Evolutionary conservation across 805 yeast species (phyloP), one percentile per base, ranked within the genome.

Genomic region (Barnettozyma botsteinii): DNA sequence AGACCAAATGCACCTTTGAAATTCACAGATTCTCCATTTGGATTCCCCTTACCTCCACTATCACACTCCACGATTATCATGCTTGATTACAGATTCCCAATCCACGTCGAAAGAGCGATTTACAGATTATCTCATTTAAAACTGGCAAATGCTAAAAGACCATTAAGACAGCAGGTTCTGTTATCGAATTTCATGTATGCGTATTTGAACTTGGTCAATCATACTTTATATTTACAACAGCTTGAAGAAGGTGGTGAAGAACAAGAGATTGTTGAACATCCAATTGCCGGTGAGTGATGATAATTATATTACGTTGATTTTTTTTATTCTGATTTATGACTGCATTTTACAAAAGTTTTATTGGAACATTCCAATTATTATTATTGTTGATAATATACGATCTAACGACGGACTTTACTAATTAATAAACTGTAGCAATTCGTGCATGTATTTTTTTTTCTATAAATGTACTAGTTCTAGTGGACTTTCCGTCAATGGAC

Each of bases 141-240:
- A 60, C 70, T 93, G 48, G 96, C 98, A 20, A 95, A 93, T 61
- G 91, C 98, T 1, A 84, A 87, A 56, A 69, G 98, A 43, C 93
- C 94, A 22, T 65, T 93, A 46, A 72, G 88, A 28, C 97, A 93
- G 59, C 98, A 93, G 59, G 98, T 93, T 2, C 61, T 93, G 36
- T 65, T 93, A 48, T 86, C 96, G 43, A 93, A 93, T 60, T 93
- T 93, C 74, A 93, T 93, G 98, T 93, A 93, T 58, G 91, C 97
- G 0, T 93, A 93, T 62, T 72, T 93, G 68, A 91, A 93, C 57
- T 69, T 93, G 61, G 96, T 93, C 41, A 95, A 91, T 60, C 97
- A 91, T 58, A 89, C 91, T 13, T 67, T 84, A 50, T 86, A 81
- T 60, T 61, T 85, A 46, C 91, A 84, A 52, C 86, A 80, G 45